Evolutionary conservation across 495 filamentous ascomycete genomes (phyloP).

Genomic region (Pyronema omphalodes): DNA sequence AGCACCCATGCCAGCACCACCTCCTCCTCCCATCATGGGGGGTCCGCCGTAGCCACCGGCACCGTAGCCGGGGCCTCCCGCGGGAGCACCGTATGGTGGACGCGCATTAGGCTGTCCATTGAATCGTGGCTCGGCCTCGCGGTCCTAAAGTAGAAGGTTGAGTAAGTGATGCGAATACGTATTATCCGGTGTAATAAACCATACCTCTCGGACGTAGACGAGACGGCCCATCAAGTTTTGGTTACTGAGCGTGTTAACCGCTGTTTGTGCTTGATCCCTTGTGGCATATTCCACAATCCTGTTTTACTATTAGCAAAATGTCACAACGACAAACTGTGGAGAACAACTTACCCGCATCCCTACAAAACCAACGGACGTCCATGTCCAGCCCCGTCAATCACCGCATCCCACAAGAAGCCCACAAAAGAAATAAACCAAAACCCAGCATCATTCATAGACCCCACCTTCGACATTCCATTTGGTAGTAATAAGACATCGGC

Average conservation of each 20-base stretch:
- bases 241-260: slow-evolving; percentile 95
- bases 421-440: slow-evolving; percentile 48
- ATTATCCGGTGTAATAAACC: slow-evolving; percentile 11
- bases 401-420: slow-evolving; percentile 80
- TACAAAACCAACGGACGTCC: slow-evolving; percentile 72
- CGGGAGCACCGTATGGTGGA: slow-evolving; percentile 44
- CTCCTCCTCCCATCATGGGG: slow-evolving; percentile 33
- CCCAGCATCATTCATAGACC: slow-evolving; percentile 81
- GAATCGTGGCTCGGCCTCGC: slow-evolving; percentile 90
- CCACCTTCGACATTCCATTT: slow-evolving; percentile 99
- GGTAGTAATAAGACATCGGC: slow-evolving; percentile 99
- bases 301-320: slow-evolving; percentile 16
- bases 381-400: slow-evolving; percentile 97
- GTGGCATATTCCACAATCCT: slow-evolving; percentile 99
- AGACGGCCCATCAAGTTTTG: slow-evolving; percentile 95
- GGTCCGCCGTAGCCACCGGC: slow-evolving; percentile 28
- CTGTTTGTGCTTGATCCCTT: slow-evolving; percentile 94
- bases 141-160: slow-evolving; percentile 40
- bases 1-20: slow-evolving; percentile 37
- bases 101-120: slow-evolving; percentile 51
- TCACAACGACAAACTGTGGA: slow-evolving; percentile 1
- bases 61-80: slow-evolving; percentile 28
- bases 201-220: slow-evolving; percentile 94
- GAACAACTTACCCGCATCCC: slow-evolving; percentile 89
- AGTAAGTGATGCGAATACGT: slow-evolving; percentile 1